Evolutionary conservation across 495 filamentous ascomycete species (phyloP), one percentile per base, ranked within the genome.

Genomic region (Platismatia glauca): DNA sequence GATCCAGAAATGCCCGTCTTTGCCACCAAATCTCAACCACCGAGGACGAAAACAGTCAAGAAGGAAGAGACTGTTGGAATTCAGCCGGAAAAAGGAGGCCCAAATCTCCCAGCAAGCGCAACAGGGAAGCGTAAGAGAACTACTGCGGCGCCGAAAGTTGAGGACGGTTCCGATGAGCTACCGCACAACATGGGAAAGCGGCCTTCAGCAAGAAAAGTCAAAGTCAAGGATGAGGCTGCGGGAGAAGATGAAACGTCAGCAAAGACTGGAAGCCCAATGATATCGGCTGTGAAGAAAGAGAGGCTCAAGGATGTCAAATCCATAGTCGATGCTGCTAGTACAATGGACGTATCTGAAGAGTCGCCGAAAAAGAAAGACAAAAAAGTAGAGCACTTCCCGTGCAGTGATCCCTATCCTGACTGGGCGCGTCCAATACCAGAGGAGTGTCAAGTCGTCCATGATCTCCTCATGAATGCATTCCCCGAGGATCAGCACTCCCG

Each of bases 361-460:
- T 44, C 57, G 16, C 33, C 31, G 34, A 67, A 65, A 33, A 57
- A 62, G 44, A 65, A 58, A 58, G 66, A 66, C 27, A 64, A 65
- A 35, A 72, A 71, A 63, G 62, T 68, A 6, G 71, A 70, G 38
- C 62, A 65, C 37, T 81, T 80, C 55, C 75, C 76, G 8, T 79
- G 79, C 11, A 44, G 65, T 34, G 77, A 70, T 13, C 94, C 92
- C 0, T 97, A 88, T 67, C 88, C 89, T 0, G 77, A 86, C 31
- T 86, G 82, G 70, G 58, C 69, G 5, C 82, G 78, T 48, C 94
- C 94, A 0, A 94, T 87, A 1, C 66, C 79, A 1, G 81, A 85
- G 15, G 85, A 89, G 65, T 95, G 90, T 68, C 78, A 87, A 64
- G 80, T 89, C 61, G 88, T 96, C n/a, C 81, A 85, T 62, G 70